Percentiles rank a stretch among this genome's conserved stretches.
Conservation (phyloP, 495 filamentous ascomycete species). For the Neurospora sp. region DNA sequence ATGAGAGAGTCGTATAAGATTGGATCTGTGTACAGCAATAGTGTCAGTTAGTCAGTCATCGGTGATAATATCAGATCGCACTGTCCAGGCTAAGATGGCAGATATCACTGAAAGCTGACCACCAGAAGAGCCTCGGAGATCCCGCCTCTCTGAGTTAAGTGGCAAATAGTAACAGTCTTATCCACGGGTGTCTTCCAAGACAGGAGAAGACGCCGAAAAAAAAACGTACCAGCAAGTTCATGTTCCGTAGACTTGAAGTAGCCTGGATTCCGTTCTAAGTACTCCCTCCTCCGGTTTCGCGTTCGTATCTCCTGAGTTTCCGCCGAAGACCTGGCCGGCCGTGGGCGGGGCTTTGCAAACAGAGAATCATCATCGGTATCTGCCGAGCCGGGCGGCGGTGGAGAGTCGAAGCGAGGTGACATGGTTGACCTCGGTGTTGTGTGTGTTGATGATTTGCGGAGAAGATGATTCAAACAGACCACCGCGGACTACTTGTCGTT, state of each 20-base stretch:
- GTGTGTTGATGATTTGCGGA: not conserved
- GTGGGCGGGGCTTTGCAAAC: slow-evolving; percentile 25
- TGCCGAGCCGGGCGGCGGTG: slow-evolving; percentile 5
- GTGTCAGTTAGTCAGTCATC: not conserved
- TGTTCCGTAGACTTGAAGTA: slow-evolving; percentile 34
- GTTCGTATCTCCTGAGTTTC: slow-evolving; percentile 23
- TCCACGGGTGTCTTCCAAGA: not conserved
- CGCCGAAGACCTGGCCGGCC: slow-evolving; percentile 24
- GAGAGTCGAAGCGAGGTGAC: slow-evolving; percentile 13
- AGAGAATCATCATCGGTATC: not conserved
- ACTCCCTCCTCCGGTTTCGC: slow-evolving; percentile 35
- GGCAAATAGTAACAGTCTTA: not conserved
- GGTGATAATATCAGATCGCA: not conserved
- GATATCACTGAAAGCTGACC: not conserved
- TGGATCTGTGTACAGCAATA: slow-evolving; percentile 44
- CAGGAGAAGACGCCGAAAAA: not conserved
- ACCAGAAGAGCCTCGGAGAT: not conserved
- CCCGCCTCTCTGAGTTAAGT: not conserved
- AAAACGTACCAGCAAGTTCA: slow-evolving; percentile 30
- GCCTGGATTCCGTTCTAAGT: slow-evolving; percentile 26
- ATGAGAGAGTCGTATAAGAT: slow-evolving; percentile 71
- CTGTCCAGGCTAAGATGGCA: not conserved
- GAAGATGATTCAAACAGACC: not conserved
- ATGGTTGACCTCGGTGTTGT: not conserved
- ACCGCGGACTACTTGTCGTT: not conserved